Evolutionary conservation across 306 rosid genomes (phyloP).

Genomic region (Arachis hypogaea): DNA sequence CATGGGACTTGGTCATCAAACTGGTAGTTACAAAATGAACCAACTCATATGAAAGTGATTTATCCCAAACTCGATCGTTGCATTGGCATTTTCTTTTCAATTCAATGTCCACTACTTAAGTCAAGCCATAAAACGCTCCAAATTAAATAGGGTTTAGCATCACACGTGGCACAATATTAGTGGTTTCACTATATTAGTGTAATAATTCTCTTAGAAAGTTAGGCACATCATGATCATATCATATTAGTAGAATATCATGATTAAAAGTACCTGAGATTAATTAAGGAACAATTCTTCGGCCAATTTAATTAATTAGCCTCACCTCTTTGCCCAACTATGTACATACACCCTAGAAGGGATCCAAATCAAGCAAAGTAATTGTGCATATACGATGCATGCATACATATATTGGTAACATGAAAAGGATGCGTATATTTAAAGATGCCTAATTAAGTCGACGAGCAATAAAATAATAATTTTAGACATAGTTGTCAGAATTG

Average conservation of each 20-base stretch:
- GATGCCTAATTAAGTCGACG: constrained; percentile 1
- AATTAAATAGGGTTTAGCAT: background rate
- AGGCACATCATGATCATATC: too few relatives aligned
- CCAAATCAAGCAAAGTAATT: too few relatives aligned
- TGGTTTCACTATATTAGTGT: background rate
- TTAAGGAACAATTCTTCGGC: too few relatives aligned
- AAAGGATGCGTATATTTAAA: constrained; percentile 1
- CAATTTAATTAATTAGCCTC: too few relatives aligned
- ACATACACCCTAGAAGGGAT: too few relatives aligned
- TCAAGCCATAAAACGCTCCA: constrained; percentile 11
- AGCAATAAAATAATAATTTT: background rate
- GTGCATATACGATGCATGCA: too few relatives aligned
- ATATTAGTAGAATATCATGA: too few relatives aligned
- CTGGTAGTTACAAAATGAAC: constrained; percentile 28
- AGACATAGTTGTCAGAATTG: too few relatives aligned
- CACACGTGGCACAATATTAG: background rate
- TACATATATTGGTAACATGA: background rate
- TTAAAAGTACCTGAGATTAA: too few relatives aligned
- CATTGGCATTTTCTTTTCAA: constrained; percentile 21
- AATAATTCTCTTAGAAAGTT: too few relatives aligned
- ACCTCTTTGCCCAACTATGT: too few relatives aligned
- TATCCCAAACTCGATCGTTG: background rate
- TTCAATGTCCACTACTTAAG: background rate
- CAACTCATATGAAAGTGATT: constrained; percentile 35
- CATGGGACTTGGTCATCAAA: constrained; percentile 35